phyloP scores from a whole-genome alignment of 2,329 filamentous ascomycete genomes.

The Diaporthe sp. region DNA sequence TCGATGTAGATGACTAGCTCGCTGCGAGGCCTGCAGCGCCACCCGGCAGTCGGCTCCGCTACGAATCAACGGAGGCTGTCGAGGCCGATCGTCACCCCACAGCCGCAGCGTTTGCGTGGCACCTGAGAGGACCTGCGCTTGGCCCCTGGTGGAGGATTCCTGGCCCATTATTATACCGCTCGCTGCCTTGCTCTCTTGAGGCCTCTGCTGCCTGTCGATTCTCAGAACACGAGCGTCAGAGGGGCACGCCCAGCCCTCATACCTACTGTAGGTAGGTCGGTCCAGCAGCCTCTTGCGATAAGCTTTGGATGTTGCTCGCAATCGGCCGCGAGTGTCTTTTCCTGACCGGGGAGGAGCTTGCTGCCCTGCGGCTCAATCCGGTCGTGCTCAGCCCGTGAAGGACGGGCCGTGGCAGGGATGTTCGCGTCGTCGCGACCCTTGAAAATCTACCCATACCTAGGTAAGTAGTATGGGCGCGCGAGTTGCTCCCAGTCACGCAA shows the following conservation, averaged over 20 bases:
- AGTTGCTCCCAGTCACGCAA: slow-evolving; percentile 7
- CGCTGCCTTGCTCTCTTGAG: slow-evolving; percentile 9
- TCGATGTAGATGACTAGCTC: slow-evolving; percentile 26
- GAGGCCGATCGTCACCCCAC: slow-evolving; percentile 29
- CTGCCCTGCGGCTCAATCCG: background rate
- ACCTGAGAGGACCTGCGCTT: slow-evolving; percentile 32
- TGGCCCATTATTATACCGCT: slow-evolving; percentile 4
- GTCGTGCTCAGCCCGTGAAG: slow-evolving; percentile 20
- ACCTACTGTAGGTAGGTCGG: background rate
- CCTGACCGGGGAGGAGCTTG: slow-evolving; percentile 10
- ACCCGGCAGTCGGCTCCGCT: slow-evolving; percentile 26
- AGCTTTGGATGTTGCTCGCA: background rate
- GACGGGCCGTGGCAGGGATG: slow-evolving; percentile 17
- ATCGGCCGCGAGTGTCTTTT: background rate
- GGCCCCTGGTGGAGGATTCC: background rate
- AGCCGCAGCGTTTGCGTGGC: slow-evolving; percentile 33
- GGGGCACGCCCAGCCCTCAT: background rate
- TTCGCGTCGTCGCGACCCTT: slow-evolving; percentile 13
- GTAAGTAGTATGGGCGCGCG: background rate
- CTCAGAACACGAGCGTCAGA: background rate
- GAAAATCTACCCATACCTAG: background rate
- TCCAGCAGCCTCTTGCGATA: background rate
- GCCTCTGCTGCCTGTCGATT: slow-evolving; percentile 12
- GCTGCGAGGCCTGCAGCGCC: slow-evolving; percentile 31
- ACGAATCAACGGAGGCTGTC: slow-evolving; percentile 25